phyloP scores from a whole-genome alignment of 2,329 filamentous ascomycete species.

The Monilinia laxa region DNA sequence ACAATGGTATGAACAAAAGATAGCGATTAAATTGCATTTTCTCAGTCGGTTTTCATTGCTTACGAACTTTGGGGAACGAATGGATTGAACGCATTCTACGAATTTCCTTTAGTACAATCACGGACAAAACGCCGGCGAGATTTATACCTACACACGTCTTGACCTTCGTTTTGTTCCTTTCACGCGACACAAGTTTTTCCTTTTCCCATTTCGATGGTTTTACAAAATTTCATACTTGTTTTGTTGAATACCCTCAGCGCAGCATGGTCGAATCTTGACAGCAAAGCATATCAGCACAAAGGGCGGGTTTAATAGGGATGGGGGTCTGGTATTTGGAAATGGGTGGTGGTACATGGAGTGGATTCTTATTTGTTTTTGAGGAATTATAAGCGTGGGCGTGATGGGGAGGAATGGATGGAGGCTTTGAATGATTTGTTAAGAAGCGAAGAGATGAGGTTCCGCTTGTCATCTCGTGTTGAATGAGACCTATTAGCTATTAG shows the following conservation, averaged over 20 bases:
- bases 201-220: conserved; percentile 14
- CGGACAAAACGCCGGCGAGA: conserved; percentile 13
- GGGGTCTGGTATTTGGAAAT: conserved; percentile 23
- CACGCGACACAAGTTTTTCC: conserved; percentile 20
- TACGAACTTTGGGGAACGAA: conserved; percentile 15
- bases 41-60: conserved; percentile 18
- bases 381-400: conserved; percentile 19
- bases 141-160: conserved; percentile 15
- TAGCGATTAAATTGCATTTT: conserved; percentile 16
- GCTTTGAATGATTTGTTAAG: conserved; percentile 3
- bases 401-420: conserved; percentile 10
- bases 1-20: conserved; percentile 8
- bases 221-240: conserved; percentile 23
- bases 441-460: conserved; percentile 1
- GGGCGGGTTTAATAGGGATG: conserved; percentile 20
- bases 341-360: conserved; percentile 16
- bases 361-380: conserved; percentile 17
- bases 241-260: conserved; percentile 25
- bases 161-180: conserved; percentile 13
- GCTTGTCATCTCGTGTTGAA: background rate
- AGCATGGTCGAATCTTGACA: conserved; percentile 24
- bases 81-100: conserved; percentile 22
- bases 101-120: conserved; percentile 18
- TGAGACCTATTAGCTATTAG: conserved; percentile 3
- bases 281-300: conserved; percentile 23